Conservation (phyloP, 495 filamentous ascomycete species). For the Neurospora sp. region DNA sequence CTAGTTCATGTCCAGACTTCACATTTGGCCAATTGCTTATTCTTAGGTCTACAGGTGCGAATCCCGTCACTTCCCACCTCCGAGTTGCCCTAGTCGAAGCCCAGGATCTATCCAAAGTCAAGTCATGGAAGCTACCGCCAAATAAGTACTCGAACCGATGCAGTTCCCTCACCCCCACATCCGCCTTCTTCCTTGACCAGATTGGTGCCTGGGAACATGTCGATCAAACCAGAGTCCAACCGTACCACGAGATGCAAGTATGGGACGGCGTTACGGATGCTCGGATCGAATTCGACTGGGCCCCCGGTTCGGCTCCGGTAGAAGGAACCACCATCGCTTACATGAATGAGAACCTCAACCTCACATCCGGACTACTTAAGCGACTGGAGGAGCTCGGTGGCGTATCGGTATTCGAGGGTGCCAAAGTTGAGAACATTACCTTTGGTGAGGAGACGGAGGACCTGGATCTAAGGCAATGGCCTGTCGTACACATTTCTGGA, state of each 20-base stretch:
- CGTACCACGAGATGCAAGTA: slow-evolving; percentile 87
- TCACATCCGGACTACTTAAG: slow-evolving; percentile 63
- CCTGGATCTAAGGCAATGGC: slow-evolving; percentile 76
- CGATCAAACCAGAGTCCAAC: slow-evolving; percentile 58
- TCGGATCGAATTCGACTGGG: slow-evolving; percentile 79
- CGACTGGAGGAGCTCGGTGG: slow-evolving; percentile 59
- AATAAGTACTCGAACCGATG: slow-evolving; percentile 83
- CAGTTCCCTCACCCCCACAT: slow-evolving; percentile 84
- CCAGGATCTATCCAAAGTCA: slow-evolving; percentile 63
- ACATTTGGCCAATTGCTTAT: slow-evolving; percentile 3
- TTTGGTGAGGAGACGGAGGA: slow-evolving; percentile 60
- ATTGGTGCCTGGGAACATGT: slow-evolving; percentile 86
- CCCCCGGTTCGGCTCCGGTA: slow-evolving; percentile 34
- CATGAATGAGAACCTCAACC: slow-evolving; percentile 92
- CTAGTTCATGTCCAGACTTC: background rate
- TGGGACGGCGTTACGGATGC: slow-evolving; percentile 91
- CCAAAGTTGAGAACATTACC: slow-evolving; percentile 64
- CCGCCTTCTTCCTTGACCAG: slow-evolving; percentile 55
- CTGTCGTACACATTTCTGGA: slow-evolving; percentile 59
- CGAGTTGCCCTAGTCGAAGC: slow-evolving; percentile 83
- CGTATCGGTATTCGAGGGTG: slow-evolving; percentile 60
- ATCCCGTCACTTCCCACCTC: slow-evolving; percentile 61
- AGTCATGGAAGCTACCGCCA: slow-evolving; percentile 51
- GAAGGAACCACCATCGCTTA: slow-evolving; percentile 61
- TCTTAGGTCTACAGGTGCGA: slow-evolving; percentile 38